A percentile compares a stretch with the other conserved stretches of the same genome.
phyloP scores from a whole-genome alignment of 768 basidiomycete species.

The Boletales sp. region DNA sequence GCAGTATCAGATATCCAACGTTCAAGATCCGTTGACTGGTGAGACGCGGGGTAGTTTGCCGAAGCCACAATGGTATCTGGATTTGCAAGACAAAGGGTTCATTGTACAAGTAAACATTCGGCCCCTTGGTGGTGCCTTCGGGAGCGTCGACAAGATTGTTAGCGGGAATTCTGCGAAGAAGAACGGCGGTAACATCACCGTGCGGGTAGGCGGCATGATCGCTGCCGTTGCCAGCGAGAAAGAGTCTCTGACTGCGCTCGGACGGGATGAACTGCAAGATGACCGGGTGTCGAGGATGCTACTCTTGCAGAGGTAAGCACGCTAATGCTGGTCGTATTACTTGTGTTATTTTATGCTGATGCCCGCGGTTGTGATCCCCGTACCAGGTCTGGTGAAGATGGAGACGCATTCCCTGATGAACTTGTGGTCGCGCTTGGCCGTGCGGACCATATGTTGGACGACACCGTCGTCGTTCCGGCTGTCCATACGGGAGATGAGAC shows the following conservation, averaged over 20 bases:
- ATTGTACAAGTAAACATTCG: constrained; percentile 55
- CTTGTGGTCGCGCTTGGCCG: constrained; percentile 58
- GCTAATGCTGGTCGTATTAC: background rate
- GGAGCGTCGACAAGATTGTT: constrained; percentile 1
- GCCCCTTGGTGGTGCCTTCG: constrained; percentile 38
- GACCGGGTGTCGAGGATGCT: constrained; percentile 63
- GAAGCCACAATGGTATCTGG: constrained; percentile 70
- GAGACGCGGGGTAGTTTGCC: constrained; percentile 55
- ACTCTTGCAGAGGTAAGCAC: constrained; percentile 59
- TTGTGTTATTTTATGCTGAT: constrained; percentile 2
- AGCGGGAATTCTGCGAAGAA: constrained; percentile 6
- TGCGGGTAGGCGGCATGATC: constrained; percentile 35
- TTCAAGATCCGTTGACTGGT: constrained; percentile 79
- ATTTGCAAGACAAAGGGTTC: constrained; percentile 57
- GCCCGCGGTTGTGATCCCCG: background rate
- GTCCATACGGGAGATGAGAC: constrained; percentile 13
- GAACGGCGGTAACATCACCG: constrained; percentile 8
- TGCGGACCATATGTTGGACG: constrained; percentile 56
- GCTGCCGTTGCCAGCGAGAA: constrained; percentile 64
- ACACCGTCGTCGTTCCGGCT: constrained; percentile 18
- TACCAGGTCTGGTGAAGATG: constrained; percentile 50
- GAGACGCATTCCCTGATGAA: constrained; percentile 56
- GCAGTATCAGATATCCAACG: constrained; percentile 69
- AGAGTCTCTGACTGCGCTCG: constrained; percentile 66
- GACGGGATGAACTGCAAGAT: constrained; percentile 75